Evolutionary conservation across 805 yeast genomes (phyloP).

Genomic region (Starmerella floris): DNA sequence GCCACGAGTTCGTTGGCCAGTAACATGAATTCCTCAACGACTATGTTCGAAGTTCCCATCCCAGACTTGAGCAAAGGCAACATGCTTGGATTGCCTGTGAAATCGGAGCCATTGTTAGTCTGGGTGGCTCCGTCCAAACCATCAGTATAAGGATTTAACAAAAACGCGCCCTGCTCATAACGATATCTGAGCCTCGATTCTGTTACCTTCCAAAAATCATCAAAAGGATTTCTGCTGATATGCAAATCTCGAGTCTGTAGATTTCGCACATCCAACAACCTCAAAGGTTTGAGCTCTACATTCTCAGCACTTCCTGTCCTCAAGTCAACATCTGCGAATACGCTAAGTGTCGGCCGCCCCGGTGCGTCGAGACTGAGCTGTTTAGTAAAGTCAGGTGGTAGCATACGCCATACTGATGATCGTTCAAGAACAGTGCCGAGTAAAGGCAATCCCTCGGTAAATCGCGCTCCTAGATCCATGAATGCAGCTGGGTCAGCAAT

Average conservation of each 20-base stretch:
- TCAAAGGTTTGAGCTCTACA: conserved; percentile 3
- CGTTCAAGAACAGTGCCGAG: conserved; percentile 4
- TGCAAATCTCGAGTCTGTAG: neutral
- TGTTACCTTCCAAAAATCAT: conserved; percentile 28
- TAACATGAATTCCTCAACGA: conserved; percentile 80
- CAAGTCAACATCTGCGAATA: conserved; percentile 9
- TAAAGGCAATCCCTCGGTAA: conserved; percentile 23
- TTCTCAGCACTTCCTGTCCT: neutral
- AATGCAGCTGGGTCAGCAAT: conserved; percentile 80
- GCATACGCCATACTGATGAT: conserved; percentile 5
- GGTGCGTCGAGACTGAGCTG: conserved; percentile 2
- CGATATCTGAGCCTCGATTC: conserved; percentile 26
- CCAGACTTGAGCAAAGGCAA: neutral
- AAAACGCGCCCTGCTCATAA: conserved; percentile 31
- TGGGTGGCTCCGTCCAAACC: neutral
- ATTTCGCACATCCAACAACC: neutral
- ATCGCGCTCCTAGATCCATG: conserved; percentile 29
- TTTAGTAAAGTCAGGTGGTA: conserved; percentile 4
- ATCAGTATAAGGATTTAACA: conserved; percentile 21
- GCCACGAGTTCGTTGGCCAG: conserved; percentile 45
- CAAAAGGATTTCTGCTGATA: conserved; percentile 1
- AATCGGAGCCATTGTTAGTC: neutral
- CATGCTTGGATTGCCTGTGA: no score
- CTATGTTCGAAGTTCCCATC: neutral
- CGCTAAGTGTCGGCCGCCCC: conserved; percentile 6